Conservation (phyloP, 2,329 filamentous ascomycete genomes). For the Hymenotorrendiella dingleyae region DNA sequence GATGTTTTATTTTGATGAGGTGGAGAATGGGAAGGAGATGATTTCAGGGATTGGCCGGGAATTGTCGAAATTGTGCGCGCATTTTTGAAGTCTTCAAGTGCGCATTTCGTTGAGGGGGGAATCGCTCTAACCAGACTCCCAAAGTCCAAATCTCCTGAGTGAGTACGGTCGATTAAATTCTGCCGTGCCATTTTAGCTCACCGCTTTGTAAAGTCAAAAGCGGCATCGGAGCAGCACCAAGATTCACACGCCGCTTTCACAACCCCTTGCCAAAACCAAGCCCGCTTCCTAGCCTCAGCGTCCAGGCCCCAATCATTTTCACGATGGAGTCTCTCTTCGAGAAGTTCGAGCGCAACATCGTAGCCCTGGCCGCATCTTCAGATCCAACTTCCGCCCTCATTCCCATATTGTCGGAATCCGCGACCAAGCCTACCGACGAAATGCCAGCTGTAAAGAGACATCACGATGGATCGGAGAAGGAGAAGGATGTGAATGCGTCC, state of each 20-base stretch:
- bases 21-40: background rate
- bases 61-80: no score
- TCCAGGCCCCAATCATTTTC: background rate
- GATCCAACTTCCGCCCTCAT: background rate
- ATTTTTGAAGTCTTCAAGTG: no score
- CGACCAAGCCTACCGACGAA: background rate
- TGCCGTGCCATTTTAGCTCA: no score
- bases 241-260: background rate
- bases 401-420: background rate
- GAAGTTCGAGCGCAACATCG: no score
- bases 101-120: no score
- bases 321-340: background rate
- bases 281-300: background rate
- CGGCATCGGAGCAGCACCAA: background rate
- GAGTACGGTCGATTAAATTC: no score
- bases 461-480: conserved; percentile 42
- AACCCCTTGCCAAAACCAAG: background rate
- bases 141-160: no score
- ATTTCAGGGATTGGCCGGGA: no score
- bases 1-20: background rate
- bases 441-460: conserved; percentile 46
- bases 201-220: background rate
- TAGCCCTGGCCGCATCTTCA: no score
- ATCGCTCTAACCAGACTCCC: no score
- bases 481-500: conserved; percentile 21